Conservation (phyloP, 1,139 yeast species). For the Lodderomyces parapsilosis region DNA sequence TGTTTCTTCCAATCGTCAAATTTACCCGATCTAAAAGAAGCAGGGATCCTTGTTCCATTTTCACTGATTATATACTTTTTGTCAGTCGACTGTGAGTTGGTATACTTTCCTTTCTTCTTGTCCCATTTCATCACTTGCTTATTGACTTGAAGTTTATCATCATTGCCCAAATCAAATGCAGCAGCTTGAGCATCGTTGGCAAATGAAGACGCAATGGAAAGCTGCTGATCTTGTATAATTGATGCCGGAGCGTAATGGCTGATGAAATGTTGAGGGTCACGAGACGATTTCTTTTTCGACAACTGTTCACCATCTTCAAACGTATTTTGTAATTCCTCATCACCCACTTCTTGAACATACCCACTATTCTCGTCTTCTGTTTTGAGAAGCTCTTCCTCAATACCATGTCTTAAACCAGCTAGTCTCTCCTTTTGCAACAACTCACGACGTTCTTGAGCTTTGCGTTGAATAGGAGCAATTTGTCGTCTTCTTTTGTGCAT, state of each 20-base stretch:
- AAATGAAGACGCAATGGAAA: conserved; percentile 61
- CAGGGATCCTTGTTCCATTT: conserved; percentile 91
- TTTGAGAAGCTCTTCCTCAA: conserved; percentile 70
- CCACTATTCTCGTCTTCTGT: conserved; percentile 53
- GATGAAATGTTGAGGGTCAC: conserved; percentile 82
- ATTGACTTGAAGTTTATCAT: conserved; percentile 66
- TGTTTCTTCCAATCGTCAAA: conserved; percentile 87
- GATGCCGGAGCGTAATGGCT: conserved; percentile 88
- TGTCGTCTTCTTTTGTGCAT: conserved; percentile 87
- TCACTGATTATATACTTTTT: conserved; percentile 91
- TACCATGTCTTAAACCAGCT: conserved; percentile 71
- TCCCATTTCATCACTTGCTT: conserved; percentile 89
- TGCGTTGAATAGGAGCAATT: conserved; percentile 81
- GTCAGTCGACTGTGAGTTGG: conserved; percentile 77
- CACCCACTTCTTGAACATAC: conserved; percentile 36
- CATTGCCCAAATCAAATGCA: conserved; percentile 79
- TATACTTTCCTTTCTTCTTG: conserved; percentile 86
- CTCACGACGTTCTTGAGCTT: conserved; percentile 70
- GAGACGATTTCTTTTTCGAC: conserved; percentile 43
- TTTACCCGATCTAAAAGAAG: conserved; percentile 86
- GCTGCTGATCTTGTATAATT: conserved; percentile 82
- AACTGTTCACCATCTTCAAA: conserved; percentile 65
- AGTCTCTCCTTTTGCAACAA: conserved; percentile 70
- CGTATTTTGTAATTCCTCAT: conserved; percentile 49
- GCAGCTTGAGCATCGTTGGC: conserved; percentile 83